Evolutionary conservation across 2,329 filamentous ascomycete species (phyloP), one percentile per base, ranked within the genome.

Genomic region (Monosporascus sp.): DNA sequence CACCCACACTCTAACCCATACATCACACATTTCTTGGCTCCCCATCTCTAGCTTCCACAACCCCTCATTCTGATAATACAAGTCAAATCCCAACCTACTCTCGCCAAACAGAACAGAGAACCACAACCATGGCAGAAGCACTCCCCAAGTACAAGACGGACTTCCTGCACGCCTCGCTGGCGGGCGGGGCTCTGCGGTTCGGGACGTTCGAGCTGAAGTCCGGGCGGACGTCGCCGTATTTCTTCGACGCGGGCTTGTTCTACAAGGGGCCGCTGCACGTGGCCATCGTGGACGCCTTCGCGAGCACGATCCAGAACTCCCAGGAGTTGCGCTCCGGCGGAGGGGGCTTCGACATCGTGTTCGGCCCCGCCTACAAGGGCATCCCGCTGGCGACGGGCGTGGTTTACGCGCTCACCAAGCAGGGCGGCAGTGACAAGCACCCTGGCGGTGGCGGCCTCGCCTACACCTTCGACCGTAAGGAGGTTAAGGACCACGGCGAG

Each of bases 171-270:
- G 81, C 87, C 53, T 82, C 87, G 66, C 79, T 92, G 60, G 72
- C 76, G 22, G 84, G 85, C 63, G 80, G 81, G 58, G 85, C 89
- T 63, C 82, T 94, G 61, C 88, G 85, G 66, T 94, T 94, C 70
- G 90, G 90, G 70, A 84, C 80, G 68, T 94, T 90, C 75, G 89
- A 87, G 63, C 84, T 99, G 68, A 99, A 99, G 76, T 97, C 92
- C 51, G 89, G 90, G 73, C 89, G 93, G 65, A 79, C 79, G 64
- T 96, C 91, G 14, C 94, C 94, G 43, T 97, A 97, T 81, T 97
- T 97, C 79, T 96, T 97, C 84, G 97, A 96, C 72, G 91, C 92
- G 47, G 91, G 92, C 55, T 84, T 89, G 64, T 95, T 97, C 74
- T 90, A 94, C 78, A 86, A 85, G 50, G 88, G 87, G 22, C 80